Conservation (phyloP, 371 early-diverging fungal genomes). For the Mucor plumbeus region DNA sequence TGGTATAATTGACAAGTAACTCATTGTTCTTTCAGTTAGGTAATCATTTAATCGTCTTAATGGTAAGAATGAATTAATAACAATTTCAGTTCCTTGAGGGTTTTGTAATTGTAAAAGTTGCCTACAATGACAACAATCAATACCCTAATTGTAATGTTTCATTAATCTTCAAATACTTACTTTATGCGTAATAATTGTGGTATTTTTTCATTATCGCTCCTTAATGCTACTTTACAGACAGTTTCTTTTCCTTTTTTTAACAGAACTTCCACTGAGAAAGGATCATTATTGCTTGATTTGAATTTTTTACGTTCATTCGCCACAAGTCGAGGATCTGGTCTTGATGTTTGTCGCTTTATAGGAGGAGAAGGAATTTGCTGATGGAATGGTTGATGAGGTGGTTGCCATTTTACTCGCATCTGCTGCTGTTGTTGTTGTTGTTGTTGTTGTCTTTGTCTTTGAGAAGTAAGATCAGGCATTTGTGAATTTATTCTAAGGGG, state of each 20-base stretch:
- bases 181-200: not conserved
- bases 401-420: not conserved
- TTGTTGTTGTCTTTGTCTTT: not conserved
- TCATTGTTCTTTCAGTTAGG: not conserved
- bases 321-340: constrained; percentile 9
- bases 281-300: not conserved
- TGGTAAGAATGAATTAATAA: constrained; percentile 9
- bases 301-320: not conserved
- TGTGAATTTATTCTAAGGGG: not conserved
- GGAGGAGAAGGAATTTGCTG: not conserved
- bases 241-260: constrained; percentile 2
- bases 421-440: not conserved
- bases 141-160: not conserved
- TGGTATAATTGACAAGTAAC: constrained; percentile 3
- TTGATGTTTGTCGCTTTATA: not conserved
- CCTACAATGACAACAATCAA: not conserved
- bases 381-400: not conserved
- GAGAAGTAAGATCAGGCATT: not conserved
- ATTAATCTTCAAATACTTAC: not conserved
- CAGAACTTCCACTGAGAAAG: not conserved
- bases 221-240: not conserved
- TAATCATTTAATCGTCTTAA: constrained; percentile 5
- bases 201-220: not conserved
- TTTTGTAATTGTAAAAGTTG: not conserved
- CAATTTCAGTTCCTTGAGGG: not conserved